A percentile compares a stretch with the other conserved stretches of the same genome.
phyloP scores from a whole-genome alignment of 208 protist genomes.

The Leishmania martiniquensis region DNA sequence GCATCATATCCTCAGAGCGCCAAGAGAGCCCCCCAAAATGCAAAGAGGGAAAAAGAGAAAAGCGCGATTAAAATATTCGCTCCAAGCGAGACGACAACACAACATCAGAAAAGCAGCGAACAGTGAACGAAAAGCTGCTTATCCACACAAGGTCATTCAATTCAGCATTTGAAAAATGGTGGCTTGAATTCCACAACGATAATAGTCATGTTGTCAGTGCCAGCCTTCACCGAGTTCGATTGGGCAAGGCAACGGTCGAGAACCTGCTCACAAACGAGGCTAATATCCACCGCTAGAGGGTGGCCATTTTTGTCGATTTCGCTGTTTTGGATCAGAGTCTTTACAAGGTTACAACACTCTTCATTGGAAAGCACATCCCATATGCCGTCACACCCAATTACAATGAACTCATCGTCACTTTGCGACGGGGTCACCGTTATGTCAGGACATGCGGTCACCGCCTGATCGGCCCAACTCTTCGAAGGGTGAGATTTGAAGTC shows the following conservation, averaged over 20 bases:
- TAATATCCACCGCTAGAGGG: slow-evolving; percentile 50
- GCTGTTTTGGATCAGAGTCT: slow-evolving; percentile 39
- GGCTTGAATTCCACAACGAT: slow-evolving; percentile 88
- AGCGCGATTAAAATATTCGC: background rate
- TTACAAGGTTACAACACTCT: slow-evolving; percentile 65
- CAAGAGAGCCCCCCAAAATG: background rate
- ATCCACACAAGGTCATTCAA: background rate
- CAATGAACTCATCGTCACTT: slow-evolving; percentile 84
- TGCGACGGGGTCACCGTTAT: slow-evolving; percentile 40
- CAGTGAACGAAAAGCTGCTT: background rate
- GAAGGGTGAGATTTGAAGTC: slow-evolving; percentile 85
- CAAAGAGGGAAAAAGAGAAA: background rate
- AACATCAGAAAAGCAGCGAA: slow-evolving; percentile 9
- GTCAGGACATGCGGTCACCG: slow-evolving; percentile 85
- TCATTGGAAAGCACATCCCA: slow-evolving; percentile 93
- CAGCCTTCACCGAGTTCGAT: slow-evolving; percentile 47
- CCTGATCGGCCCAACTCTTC: slow-evolving; percentile 67
- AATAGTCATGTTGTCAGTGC: slow-evolving; percentile 92
- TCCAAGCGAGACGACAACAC: background rate
- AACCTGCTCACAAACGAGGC: slow-evolving; percentile 78
- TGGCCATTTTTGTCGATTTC: slow-evolving; percentile 29
- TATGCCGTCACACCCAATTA: slow-evolving; percentile 94
- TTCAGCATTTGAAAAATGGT: slow-evolving; percentile 55
- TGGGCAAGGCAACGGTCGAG: slow-evolving; percentile 77
- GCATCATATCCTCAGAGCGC: background rate